Conservation (phyloP, 805 yeast species). For the Pichia phayaonensis region DNA sequence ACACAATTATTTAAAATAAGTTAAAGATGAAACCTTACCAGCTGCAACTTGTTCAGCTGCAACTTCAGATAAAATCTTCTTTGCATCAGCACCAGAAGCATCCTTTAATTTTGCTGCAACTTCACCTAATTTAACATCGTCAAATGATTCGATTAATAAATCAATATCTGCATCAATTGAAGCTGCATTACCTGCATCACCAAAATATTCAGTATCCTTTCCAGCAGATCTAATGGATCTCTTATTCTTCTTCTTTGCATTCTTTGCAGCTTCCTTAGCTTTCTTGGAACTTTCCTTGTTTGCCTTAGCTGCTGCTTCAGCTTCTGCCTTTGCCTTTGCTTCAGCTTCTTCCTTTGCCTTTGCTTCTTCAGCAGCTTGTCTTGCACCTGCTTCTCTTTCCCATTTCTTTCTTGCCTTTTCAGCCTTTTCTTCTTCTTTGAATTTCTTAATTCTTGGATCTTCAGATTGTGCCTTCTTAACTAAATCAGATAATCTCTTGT, state of each 20-base stretch:
- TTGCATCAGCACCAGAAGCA: slow-evolving; percentile 47
- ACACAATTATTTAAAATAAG: slow-evolving; percentile 5
- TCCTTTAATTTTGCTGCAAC: slow-evolving; percentile 62
- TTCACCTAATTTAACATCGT: slow-evolving; percentile 70
- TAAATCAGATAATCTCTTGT: slow-evolving; percentile 74
- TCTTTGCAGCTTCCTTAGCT: slow-evolving; percentile 93
- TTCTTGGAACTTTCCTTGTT: slow-evolving; percentile 60
- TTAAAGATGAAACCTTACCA: slow-evolving; percentile 39
- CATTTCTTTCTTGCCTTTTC: slow-evolving; percentile 93
- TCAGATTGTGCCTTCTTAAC: slow-evolving; percentile 83
- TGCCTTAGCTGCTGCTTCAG: slow-evolving; percentile 60
- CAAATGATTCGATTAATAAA: slow-evolving; percentile 67
- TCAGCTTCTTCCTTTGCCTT: slow-evolving; percentile 82
- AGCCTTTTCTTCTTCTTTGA: slow-evolving; percentile 90
- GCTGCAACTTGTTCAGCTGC: slow-evolving; percentile 46
- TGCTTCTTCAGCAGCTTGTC: slow-evolving; percentile 93
- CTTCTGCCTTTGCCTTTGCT: slow-evolving; percentile 69
- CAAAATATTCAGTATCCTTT: slow-evolving; percentile 80
- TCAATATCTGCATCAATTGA: slow-evolving; percentile 74
- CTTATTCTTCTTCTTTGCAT: slow-evolving; percentile 85
- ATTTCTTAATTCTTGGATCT: slow-evolving; percentile 91
- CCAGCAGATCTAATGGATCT: slow-evolving; percentile 60
- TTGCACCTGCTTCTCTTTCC: slow-evolving; percentile 97
- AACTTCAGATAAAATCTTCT: slow-evolving; percentile 48
- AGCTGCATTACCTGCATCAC: slow-evolving; percentile 62